phyloP scores from a whole-genome alignment of 345 rosid genomes.

The Syzygium jambos region DNA sequence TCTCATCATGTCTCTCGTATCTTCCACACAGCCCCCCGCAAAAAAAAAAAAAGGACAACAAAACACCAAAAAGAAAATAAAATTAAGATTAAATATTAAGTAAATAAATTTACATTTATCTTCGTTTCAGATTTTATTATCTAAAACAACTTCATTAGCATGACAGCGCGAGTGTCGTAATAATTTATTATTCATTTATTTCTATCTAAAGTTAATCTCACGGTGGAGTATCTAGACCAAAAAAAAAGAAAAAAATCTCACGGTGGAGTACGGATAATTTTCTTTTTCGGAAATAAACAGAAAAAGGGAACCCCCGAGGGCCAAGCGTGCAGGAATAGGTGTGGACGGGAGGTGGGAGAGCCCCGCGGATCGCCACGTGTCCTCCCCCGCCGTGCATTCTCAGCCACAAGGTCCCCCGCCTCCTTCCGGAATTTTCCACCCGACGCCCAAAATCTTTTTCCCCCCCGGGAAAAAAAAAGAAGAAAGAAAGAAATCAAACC shows the following conservation, averaged over 20 bases:
- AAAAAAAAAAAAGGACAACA: neutral
- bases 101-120: too few species aligned
- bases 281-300: too few species aligned
- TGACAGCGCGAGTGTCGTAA: too few species aligned
- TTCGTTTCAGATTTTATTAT: too few species aligned
- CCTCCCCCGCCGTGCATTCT: slow-evolving; percentile 8
- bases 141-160: too few species aligned
- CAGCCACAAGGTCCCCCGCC: slow-evolving; percentile 41
- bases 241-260: too few species aligned
- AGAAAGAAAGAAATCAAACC: neutral
- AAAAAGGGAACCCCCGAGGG: neutral
- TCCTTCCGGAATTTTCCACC: slow-evolving; percentile 26
- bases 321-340: neutral
- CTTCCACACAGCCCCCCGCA: slow-evolving; percentile 3
- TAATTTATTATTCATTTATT: too few species aligned
- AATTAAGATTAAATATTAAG: neutral
- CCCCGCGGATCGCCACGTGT: slow-evolving; percentile 23
- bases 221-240: too few species aligned
- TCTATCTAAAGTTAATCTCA: too few species aligned
- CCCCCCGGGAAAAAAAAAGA: neutral
- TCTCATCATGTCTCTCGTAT: neutral
- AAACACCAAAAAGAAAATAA: neutral
- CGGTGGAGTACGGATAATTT: too few species aligned
- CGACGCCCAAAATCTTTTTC: slow-evolving; percentile 6
- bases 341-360: neutral